phyloP scores from a whole-genome alignment of 2,329 filamentous ascomycete species.

The Aspergillus hiratsukae region DNA sequence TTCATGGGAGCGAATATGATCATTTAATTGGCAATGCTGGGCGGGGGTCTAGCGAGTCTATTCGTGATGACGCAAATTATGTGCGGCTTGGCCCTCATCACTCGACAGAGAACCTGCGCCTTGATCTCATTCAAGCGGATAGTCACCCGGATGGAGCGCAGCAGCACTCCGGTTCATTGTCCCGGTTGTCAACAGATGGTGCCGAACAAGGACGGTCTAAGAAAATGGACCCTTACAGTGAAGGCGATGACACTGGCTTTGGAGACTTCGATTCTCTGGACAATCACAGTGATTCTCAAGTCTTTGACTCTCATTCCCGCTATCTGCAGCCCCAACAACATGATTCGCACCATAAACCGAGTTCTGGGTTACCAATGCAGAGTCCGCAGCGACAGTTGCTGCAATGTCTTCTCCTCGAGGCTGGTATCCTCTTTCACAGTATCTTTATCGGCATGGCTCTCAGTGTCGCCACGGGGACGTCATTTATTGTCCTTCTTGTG shows the following conservation, averaged over 20 bases:
- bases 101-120: slow-evolving; percentile 17
- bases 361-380: slow-evolving; percentile 37
- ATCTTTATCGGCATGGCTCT: slow-evolving; percentile 85
- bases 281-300: slow-evolving; percentile 11
- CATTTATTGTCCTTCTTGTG: slow-evolving; percentile 73
- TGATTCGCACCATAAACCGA: slow-evolving; percentile 21
- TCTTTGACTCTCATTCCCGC: slow-evolving; percentile 10
- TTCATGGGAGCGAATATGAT: slow-evolving; percentile 53
- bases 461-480: slow-evolving; percentile 72
- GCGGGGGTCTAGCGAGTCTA: slow-evolving; percentile 16
- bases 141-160: slow-evolving; percentile 2
- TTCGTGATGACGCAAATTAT: slow-evolving; percentile 19
- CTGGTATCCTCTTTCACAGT: slow-evolving; percentile 79
- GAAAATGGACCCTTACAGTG: slow-evolving; percentile 41
- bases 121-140: slow-evolving; percentile 9
- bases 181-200: slow-evolving; percentile 15
- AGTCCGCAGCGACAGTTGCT: slow-evolving; percentile 64
- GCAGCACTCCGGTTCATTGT: slow-evolving; percentile 10
- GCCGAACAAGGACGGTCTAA: slow-evolving; percentile 12
- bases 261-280: slow-evolving; percentile 46
- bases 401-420: slow-evolving; percentile 75
- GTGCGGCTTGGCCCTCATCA: slow-evolving; percentile 16
- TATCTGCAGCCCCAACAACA: slow-evolving; percentile 10
- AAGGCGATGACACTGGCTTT: slow-evolving; percentile 54
- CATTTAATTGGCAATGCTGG: slow-evolving; percentile 33